Conservation (phyloP, 2,329 filamentous ascomycete species). For the Rhynchosporium graminicola region DNA sequence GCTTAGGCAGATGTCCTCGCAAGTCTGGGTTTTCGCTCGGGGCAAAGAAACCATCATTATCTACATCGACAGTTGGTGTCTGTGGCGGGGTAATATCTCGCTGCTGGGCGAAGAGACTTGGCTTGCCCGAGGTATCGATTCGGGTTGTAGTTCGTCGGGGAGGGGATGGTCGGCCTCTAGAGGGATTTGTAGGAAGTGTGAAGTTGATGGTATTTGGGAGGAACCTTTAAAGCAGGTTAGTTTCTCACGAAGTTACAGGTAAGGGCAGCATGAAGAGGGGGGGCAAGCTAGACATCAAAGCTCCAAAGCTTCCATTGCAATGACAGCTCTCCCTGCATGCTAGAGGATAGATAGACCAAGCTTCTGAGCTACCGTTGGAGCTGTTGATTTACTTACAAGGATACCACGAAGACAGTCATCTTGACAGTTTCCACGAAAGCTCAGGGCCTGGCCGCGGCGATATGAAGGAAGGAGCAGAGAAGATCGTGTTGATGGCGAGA, state of each 20-base stretch:
- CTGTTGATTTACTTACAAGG: constrained; percentile 50
- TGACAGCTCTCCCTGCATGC: constrained; percentile 11
- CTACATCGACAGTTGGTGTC: constrained; percentile 43
- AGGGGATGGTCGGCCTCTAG: constrained; percentile 30
- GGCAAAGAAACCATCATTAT: constrained; percentile 51
- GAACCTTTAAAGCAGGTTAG: constrained; percentile 58
- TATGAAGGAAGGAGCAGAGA: constrained; percentile 20
- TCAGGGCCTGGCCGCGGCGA: constrained; percentile 27
- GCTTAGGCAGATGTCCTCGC: constrained; percentile 56
- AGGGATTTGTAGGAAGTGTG: constrained; percentile 59
- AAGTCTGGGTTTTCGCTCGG: constrained; percentile 55
- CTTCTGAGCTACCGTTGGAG: neutral
- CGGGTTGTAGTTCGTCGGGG: constrained; percentile 47
- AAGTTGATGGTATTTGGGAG: constrained; percentile 93
- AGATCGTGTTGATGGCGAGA: constrained; percentile 21
- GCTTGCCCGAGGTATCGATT: constrained; percentile 57
- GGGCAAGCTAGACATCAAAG: constrained; percentile 4
- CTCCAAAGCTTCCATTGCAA: neutral
- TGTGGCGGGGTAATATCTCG: constrained; percentile 39
- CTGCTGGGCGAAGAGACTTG: constrained; percentile 39
- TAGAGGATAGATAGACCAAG: neutral
- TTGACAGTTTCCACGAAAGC: constrained; percentile 25
- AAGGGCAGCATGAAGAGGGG: neutral
- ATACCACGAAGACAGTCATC: constrained; percentile 63
- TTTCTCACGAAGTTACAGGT: no score